phyloP scores from a whole-genome alignment of 129 eudicot species.

The Lactuca saligna region DNA sequence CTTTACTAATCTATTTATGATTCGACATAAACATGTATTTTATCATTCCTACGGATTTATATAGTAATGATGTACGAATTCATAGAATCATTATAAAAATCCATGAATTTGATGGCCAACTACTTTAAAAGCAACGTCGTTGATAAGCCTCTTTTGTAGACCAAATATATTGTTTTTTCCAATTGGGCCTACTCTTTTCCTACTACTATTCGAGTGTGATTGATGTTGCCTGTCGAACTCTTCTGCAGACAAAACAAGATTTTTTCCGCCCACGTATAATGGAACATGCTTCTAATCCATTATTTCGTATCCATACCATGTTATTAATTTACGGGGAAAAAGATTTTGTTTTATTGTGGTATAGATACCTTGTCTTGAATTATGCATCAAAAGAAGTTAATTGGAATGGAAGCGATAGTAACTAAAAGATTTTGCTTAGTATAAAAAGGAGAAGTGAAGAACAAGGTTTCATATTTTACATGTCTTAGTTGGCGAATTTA shows the following conservation, averaged over 20 bases:
- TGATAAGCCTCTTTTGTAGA: constrained; percentile 26
- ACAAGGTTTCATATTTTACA: not conserved
- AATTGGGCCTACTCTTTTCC: constrained; percentile 13
- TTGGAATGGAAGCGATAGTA: not conserved
- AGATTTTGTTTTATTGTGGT: not conserved
- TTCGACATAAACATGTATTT: not conserved
- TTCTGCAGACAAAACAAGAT: constrained; percentile 10
- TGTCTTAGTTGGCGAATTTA: not conserved
- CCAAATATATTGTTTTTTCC: constrained; percentile 11
- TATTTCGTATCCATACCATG: not conserved
- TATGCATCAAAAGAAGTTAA: not conserved
- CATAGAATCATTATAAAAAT: constrained; percentile 4
- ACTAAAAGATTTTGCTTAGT: not conserved
- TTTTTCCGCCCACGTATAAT: not conserved
- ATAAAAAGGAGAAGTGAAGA: not conserved
- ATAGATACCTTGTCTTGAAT: not conserved
- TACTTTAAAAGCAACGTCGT: constrained; percentile 23
- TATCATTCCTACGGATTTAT: not conserved
- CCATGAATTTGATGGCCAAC: constrained; percentile 16
- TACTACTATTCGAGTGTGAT: constrained; percentile 5
- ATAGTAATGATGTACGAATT: not conserved
- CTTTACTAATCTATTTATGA: not conserved
- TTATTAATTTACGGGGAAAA: not conserved
- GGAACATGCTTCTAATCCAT: not conserved
- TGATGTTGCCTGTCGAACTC: constrained; percentile 7